These are phyloP conservation scores for Aspergillus sp. DNA, from an alignment of 2,329 filamentous ascomycete genomes.

Conservation along the genomic window DNA sequence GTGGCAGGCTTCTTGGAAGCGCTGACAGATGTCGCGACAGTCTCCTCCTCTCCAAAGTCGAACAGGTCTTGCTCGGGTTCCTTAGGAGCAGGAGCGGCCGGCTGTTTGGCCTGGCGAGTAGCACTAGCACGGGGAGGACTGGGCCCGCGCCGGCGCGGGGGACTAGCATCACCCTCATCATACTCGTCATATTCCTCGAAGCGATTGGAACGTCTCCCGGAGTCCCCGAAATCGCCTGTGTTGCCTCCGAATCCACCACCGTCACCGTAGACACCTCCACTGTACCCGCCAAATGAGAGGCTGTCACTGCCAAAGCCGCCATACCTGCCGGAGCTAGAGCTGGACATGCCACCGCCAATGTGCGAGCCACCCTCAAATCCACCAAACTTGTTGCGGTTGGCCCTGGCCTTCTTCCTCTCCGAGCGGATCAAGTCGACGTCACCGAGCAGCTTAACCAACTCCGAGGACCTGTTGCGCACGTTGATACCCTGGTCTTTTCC, in stretches of 20 bases:
- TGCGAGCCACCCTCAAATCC: constrained; percentile 82
- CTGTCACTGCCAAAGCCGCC: constrained; percentile 88
- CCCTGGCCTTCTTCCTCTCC: constrained; percentile 81
- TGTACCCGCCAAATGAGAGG: constrained; percentile 65
- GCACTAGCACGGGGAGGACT: constrained; percentile 37
- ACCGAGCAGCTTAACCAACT: constrained; percentile 86
- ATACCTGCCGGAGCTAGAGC: constrained; percentile 60
- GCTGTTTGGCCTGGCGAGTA: constrained; percentile 59
- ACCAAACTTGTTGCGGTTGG: constrained; percentile 91
- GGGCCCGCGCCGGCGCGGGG: constrained; percentile 56
- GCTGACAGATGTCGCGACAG: constrained; percentile 50
- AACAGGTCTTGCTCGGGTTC: constrained; percentile 91
- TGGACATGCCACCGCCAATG: constrained; percentile 56
- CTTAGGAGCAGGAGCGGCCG: constrained; percentile 69
- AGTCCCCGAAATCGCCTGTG: constrained; percentile 68
- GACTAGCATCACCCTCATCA: constrained; percentile 69
- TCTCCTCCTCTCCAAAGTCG: constrained; percentile 78
- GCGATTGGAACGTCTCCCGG: constrained; percentile 64
- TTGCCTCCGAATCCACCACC: constrained; percentile 90
- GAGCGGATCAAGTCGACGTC: constrained; percentile 62
- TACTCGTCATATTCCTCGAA: constrained; percentile 98
- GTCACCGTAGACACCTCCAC: constrained; percentile 84
- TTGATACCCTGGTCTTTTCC: constrained; percentile 99
- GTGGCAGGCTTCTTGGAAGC: constrained; percentile 48
- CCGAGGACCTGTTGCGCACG: constrained; percentile 93